These are phyloP conservation scores for Irpex sp. DNA, from an alignment of 1,284 basidiomycete genomes.

Conservation along the genomic window DNA sequence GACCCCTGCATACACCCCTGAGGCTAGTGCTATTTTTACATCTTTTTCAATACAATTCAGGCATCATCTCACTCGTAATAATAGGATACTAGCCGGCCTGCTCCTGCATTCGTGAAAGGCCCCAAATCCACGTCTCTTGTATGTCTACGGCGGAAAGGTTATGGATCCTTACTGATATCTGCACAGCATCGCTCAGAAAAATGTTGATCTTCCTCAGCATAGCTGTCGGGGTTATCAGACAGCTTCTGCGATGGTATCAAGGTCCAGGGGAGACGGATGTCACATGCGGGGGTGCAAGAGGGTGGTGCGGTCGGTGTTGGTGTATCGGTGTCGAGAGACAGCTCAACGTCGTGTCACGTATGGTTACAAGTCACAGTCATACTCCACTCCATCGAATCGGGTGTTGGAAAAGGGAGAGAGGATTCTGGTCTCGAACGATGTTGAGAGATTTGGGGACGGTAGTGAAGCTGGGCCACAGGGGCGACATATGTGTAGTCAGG, in stretches of 20 bases:
- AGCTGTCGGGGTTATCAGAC: background rate
- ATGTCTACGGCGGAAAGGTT: too few species aligned
- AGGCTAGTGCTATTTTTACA: too few species aligned
- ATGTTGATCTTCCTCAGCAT: background rate
- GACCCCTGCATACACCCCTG: too few species aligned
- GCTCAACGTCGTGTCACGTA: background rate
- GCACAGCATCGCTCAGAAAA: background rate
- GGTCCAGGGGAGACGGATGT: background rate
- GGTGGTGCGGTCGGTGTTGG: background rate
- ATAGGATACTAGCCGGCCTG: too few species aligned
- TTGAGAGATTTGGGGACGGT: slow-evolving; percentile 2
- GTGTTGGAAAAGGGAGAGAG: slow-evolving; percentile 1
- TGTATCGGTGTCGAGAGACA: slow-evolving; percentile 6
- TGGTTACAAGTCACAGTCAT: slow-evolving; percentile 1
- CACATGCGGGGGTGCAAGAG: background rate
- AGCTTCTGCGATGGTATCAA: background rate
- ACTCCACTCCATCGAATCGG: slow-evolving; percentile 7
- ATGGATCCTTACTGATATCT: too few species aligned
- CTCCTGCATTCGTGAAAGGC: too few species aligned
- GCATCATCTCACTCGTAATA: too few species aligned
- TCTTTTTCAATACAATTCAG: too few species aligned
- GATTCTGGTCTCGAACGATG: slow-evolving; percentile 2
- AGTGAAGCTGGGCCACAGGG: slow-evolving; percentile 7
- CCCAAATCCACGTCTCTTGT: too few species aligned
- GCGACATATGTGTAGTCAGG: slow-evolving; percentile 1